Conservation (phyloP, 129 eudicot species). For the Mikania micrantha region DNA sequence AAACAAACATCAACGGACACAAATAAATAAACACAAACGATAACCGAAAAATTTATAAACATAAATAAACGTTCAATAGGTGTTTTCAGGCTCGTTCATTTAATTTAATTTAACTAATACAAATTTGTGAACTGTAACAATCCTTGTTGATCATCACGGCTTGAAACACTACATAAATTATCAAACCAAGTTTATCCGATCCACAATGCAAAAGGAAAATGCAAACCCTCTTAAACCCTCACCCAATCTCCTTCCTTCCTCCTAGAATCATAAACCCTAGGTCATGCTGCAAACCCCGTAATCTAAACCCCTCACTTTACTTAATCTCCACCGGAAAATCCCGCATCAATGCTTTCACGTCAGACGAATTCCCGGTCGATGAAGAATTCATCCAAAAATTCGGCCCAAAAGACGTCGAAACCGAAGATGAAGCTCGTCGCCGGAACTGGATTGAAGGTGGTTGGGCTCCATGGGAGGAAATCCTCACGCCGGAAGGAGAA, state of each 20-base stretch:
- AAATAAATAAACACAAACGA: too few relatives aligned
- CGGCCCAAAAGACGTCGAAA: conserved; percentile 67
- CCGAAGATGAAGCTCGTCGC: conserved; percentile 89
- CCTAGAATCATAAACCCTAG: conserved; percentile 59
- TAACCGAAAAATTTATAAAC: too few relatives aligned
- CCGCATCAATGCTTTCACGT: conserved; percentile 36
- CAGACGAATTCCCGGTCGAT: conserved; percentile 89
- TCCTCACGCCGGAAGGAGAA: conserved; percentile 79
- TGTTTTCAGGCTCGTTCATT: too few relatives aligned
- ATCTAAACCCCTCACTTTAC: too few relatives aligned
- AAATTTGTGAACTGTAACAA: too few relatives aligned
- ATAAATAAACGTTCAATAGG: too few relatives aligned
- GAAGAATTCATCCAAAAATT: conserved; percentile 65
- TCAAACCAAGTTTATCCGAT: conserved; percentile 34
- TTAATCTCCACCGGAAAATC: conserved; percentile 8
- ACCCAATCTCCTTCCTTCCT: conserved; percentile 42
- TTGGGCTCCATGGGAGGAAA: conserved; percentile 99
- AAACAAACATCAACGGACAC: too few relatives aligned
- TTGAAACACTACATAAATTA: conserved; percentile 3
- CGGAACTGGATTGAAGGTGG: conserved; percentile 90
- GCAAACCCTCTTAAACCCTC: conserved; percentile 57
- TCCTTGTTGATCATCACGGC: too few relatives aligned
- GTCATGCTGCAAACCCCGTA: not conserved
- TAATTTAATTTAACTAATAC: too few relatives aligned
- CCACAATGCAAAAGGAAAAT: conserved; percentile 15